These are phyloP conservation scores for Myxozyma mucilagina DNA, from an alignment of 805 yeast genomes.

Conservation along the genomic window DNA sequence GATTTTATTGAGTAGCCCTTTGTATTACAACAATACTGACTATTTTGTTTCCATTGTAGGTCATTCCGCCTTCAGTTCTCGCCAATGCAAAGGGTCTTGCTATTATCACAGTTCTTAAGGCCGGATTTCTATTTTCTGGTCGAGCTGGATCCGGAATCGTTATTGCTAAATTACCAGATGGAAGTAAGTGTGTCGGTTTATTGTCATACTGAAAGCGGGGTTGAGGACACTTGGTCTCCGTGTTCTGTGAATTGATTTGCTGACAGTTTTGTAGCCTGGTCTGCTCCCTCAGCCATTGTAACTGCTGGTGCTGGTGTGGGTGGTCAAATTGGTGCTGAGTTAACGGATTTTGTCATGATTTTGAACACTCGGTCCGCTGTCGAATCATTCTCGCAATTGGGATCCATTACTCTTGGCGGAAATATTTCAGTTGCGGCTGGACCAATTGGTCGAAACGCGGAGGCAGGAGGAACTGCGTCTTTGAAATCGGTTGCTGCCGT, in stretches of 20 bases:
- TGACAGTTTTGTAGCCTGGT: constrained; percentile 58
- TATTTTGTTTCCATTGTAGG: constrained; percentile 35
- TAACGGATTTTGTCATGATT: constrained; percentile 94
- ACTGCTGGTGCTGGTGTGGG: constrained; percentile 98
- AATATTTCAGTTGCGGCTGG: constrained; percentile 96
- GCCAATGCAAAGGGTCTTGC: constrained; percentile 92
- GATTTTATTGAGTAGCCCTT: not conserved
- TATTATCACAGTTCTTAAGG: constrained; percentile 88
- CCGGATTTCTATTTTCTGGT: constrained; percentile 94
- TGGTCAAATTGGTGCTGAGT: constrained; percentile 94
- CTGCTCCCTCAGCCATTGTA: constrained; percentile 92
- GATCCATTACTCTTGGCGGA: constrained; percentile 93
- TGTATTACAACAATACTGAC: not conserved
- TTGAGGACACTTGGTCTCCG: not conserved
- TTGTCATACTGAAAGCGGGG: too few species aligned
- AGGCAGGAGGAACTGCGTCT: constrained; percentile 94
- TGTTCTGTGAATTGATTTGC: not conserved
- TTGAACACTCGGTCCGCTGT: constrained; percentile 86
- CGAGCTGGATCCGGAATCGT: constrained; percentile 97
- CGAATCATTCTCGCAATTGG: constrained; percentile 88
- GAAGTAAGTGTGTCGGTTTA: constrained; percentile 48
- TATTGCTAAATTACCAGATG: constrained; percentile 91
- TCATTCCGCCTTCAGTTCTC: constrained; percentile 85
- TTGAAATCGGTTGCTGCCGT: constrained; percentile 84
- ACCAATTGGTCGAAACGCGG: constrained; percentile 95